Conservation (phyloP, 371 early-diverging fungal genomes). For the Zychaea mexicana region DNA sequence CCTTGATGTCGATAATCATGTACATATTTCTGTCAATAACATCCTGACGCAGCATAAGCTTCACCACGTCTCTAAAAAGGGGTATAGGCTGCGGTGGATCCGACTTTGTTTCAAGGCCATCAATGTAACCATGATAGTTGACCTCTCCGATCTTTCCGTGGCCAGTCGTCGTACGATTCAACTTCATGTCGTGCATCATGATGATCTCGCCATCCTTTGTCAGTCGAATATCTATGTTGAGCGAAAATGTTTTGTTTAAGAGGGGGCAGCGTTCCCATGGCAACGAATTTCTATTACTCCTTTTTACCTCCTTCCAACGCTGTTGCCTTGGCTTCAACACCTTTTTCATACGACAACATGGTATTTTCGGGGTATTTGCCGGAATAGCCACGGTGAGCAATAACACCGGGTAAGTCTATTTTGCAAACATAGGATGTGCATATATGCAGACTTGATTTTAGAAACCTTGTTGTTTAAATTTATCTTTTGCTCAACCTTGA, state of each 20-base stretch:
- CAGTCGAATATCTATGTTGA: slow-evolving; percentile 57
- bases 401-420: slow-evolving; percentile 31
- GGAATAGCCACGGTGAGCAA: slow-evolving; percentile 60
- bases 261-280: background rate
- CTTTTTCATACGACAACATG: slow-evolving; percentile 56
- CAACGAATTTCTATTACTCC: background rate
- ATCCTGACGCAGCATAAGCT: slow-evolving; percentile 49
- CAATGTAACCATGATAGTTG: slow-evolving; percentile 63
- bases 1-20: slow-evolving; percentile 71
- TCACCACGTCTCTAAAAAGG: slow-evolving; percentile 58
- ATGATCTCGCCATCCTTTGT: slow-evolving; percentile 64
- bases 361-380: slow-evolving; percentile 70
- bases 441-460: no score
- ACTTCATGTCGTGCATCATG: slow-evolving; percentile 64
- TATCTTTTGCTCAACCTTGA: background rate
- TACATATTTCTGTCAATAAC: slow-evolving; percentile 46
- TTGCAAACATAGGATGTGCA: no score
- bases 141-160: slow-evolving; percentile 48
- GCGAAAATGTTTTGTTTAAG: background rate
- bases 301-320: slow-evolving; percentile 65
- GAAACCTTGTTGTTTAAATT: no score
- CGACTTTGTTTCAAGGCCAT: slow-evolving; percentile 52
- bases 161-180: slow-evolving; percentile 64
- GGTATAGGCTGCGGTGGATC: slow-evolving; percentile 54
- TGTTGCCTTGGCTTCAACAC: slow-evolving; percentile 56